Evolutionary conservation across 75 land plant species (phyloP).

Genomic region (Cupressus sempervirens): DNA sequence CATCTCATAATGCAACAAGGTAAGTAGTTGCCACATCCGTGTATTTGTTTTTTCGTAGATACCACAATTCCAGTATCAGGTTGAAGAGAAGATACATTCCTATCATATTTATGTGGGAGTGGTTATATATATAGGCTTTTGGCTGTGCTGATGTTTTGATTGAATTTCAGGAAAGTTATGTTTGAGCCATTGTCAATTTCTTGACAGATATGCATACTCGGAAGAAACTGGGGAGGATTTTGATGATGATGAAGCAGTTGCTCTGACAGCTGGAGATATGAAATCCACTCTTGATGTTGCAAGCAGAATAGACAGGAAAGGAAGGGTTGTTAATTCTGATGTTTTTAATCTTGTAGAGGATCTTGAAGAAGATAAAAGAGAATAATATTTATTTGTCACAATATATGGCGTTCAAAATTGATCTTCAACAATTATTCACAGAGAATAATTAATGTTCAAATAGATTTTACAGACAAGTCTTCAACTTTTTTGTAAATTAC

Average conservation of each 20-base stretch:
- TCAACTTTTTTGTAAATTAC: background rate
- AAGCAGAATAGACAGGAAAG: slow-evolving; percentile 52
- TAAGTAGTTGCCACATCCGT: slow-evolving; percentile 11
- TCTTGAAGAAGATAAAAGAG: slow-evolving; percentile 69
- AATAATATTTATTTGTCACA: slow-evolving; percentile 16
- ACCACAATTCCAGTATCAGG: background rate
- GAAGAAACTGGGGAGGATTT: slow-evolving; percentile 65
- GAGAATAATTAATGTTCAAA: background rate
- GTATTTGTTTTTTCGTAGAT: background rate
- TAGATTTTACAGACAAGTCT: background rate
- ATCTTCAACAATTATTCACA: background rate
- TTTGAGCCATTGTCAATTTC: background rate
- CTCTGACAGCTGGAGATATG: slow-evolving; percentile 36
- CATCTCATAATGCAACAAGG: slow-evolving; percentile 88
- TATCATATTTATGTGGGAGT: no score
- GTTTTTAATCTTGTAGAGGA: slow-evolving; percentile 50
- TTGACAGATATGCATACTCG: slow-evolving; percentile 74
- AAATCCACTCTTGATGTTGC: slow-evolving; percentile 45
- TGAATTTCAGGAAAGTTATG: background rate
- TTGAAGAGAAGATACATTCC: background rate
- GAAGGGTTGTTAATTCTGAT: slow-evolving; percentile 25
- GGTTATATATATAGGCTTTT: background rate
- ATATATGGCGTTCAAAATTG: background rate
- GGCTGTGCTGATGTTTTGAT: background rate
- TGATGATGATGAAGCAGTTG: slow-evolving; percentile 79